phyloP scores from a whole-genome alignment of 345 rosid genomes.

The Hibiscus mutabilis region DNA sequence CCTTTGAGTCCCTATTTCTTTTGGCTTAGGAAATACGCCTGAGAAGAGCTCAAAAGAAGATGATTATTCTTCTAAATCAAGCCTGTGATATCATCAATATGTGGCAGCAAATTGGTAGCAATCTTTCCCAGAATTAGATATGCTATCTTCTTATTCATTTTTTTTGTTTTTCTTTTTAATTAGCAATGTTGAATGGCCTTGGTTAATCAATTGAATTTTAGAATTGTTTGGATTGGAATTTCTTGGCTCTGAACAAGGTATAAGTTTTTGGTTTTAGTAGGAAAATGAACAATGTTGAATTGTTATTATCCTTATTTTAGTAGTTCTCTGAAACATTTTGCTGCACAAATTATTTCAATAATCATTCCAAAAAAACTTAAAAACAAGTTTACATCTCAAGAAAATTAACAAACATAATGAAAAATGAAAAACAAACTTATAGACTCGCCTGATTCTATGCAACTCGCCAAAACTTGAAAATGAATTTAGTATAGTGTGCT shows the following conservation, averaged over 20 bases:
- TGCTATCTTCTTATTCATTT: neutral
- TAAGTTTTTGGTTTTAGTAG: too few species aligned
- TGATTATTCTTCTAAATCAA: constrained; percentile 75
- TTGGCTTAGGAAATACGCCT: constrained; percentile 80
- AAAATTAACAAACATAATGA: constrained; percentile 7
- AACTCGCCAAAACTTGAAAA: constrained; percentile 12
- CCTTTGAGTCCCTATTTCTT: constrained; percentile 77
- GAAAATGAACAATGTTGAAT: neutral
- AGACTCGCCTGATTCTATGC: neutral
- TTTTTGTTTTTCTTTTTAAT: neutral
- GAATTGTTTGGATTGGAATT: neutral
- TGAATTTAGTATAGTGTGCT: constrained; percentile 7
- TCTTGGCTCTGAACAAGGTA: too few species aligned
- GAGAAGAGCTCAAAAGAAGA: constrained; percentile 85
- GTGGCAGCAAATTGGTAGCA: constrained; percentile 87
- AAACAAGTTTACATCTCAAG: constrained; percentile 12
- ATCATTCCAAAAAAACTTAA: too few species aligned
- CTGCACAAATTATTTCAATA: constrained; percentile 7
- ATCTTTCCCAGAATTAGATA: constrained; percentile 23
- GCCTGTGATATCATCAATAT: constrained; percentile 80
- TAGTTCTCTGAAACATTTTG: neutral
- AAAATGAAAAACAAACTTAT: constrained; percentile 8
- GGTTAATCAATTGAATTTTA: neutral
- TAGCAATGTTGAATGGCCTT: neutral
- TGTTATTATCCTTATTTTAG: neutral